These are phyloP conservation scores for Nicotiana benthamiana DNA, from an alignment of 257 asterid genomes.

Conservation along the genomic window DNA sequence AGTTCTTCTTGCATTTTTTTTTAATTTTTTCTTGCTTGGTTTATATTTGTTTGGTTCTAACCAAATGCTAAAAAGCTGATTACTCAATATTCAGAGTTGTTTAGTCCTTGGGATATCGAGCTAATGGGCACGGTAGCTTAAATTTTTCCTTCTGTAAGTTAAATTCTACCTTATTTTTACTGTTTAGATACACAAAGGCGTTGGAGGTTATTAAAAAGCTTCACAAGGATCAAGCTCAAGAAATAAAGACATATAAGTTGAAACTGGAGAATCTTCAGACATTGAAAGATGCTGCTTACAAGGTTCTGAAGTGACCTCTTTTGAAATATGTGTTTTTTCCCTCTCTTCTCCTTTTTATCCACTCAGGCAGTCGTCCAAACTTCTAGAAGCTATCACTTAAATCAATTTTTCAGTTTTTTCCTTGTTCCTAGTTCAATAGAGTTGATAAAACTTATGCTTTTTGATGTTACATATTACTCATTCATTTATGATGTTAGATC, in stretches of 20 bases:
- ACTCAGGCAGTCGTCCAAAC: neutral
- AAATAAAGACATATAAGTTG: conserved; percentile 78
- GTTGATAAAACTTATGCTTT: neutral
- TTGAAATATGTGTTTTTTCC: neutral
- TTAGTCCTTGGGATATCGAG: neutral
- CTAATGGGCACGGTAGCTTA: neutral
- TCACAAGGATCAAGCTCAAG: conserved; percentile 96
- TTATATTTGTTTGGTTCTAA: neutral
- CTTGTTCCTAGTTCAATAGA: neutral
- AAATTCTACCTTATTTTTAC: conserved; percentile 9
- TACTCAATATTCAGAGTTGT: neutral
- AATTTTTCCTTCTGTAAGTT: neutral
- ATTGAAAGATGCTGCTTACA: conserved; percentile 84
- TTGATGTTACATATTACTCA: neutral
- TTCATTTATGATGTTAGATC: neutral
- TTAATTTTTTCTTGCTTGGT: neutral
- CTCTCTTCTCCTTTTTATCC: neutral
- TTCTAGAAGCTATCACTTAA: neutral
- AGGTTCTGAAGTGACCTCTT: conserved; percentile 38
- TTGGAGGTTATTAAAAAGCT: conserved; percentile 94
- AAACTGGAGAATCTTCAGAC: conserved; percentile 91
- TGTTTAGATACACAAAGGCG: conserved; percentile 86
- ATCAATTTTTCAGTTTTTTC: neutral
- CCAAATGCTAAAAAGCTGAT: neutral
- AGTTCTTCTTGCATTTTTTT: neutral